Base-by-base conservation (phyloP, 2,329 filamentous ascomycete genomes). In the Nigrospora sphaerica region DNA sequence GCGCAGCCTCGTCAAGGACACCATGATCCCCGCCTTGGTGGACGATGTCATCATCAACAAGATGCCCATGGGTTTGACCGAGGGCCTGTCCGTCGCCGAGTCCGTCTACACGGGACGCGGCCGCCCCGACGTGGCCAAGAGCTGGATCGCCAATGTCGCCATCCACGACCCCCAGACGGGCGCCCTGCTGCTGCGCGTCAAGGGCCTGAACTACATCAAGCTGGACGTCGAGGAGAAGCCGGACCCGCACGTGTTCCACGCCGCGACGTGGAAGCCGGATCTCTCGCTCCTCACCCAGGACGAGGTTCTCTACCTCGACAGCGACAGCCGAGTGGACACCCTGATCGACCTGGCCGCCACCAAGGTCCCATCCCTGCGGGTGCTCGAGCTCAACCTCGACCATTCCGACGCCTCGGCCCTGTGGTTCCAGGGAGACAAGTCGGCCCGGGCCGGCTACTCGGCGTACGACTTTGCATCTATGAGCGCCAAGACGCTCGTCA, bases 241-340 rank as follows among this genome's bases (percentile, higher is more conserved):
- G 1, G 56, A 60, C 28, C 45, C 52, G 2, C 61, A 62, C 38
- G 48, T 38, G 0, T 59, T 60, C 42, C 32, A 52, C 6, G 19
- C 16, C 1, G 33, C 56, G 2, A 12, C 32, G 0, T 62, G 58
- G 54, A 53, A 55, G 38, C 47, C 59, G 2, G 58, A 62, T 23
- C 42, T 62, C 11, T 32, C 49, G 0, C 32, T 58, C 16, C 19
- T 58, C 7, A 52, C 38, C 3, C 47, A 51, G 42, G 47, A 45
- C 16, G 46, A 53, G 16, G 2, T 47, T 23, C 12, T 17, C 14
- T 40, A 36, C 7, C 32, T 50, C 19, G 19, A 23, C 19, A 6
- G 6, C 19, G 6, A 4, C 6, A 6, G 6, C 19, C n/a, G n/a
- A n/a, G n/a, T 23, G 19, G 19, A 7, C 19, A 23, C 4, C 19